Conservation (phyloP, 139 green algal genomes). For the Mesotaenium endlicherianum region DNA sequence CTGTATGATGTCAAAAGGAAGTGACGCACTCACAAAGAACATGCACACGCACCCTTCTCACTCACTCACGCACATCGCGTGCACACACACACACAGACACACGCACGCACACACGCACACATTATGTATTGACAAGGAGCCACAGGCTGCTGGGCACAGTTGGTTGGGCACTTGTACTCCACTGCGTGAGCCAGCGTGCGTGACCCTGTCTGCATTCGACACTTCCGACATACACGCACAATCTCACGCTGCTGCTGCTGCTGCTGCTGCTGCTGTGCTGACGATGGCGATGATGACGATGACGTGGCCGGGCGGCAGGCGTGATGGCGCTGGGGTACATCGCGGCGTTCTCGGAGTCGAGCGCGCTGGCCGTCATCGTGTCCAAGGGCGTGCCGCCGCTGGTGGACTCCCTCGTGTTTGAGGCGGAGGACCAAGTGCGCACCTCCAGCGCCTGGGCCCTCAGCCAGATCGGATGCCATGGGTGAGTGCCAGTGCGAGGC, state of each 20-base stretch:
- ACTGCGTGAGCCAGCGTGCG: neutral
- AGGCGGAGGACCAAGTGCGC: neutral
- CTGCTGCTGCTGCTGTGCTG: no score
- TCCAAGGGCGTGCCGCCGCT: slow-evolving; percentile 9
- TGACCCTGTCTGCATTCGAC: no score
- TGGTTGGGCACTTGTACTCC: neutral
- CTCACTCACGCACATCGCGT: no score
- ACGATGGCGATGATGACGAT: neutral
- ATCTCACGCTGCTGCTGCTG: no score
- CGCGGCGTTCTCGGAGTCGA: neutral
- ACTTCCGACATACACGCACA: no score
- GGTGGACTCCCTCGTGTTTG: neutral
- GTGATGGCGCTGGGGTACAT: slow-evolving; percentile 21
- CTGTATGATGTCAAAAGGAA: no score
- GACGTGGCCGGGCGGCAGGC: neutral
- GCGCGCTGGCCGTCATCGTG: slow-evolving; percentile 14
- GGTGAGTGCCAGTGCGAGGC: neutral
- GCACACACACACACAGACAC: no score
- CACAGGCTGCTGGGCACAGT: no score
- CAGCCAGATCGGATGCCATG: slow-evolving; percentile 13
- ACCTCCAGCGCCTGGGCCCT: slow-evolving; percentile 12
- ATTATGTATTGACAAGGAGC: no score
- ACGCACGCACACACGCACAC: no score
- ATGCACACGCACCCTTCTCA: no score
- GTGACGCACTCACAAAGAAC: no score